A percentile compares a stretch with the other conserved stretches of the same genome.
phyloP scores from a whole-genome alignment of 352 stramenopile genomes.

The Globisporangium takayamanum region DNA sequence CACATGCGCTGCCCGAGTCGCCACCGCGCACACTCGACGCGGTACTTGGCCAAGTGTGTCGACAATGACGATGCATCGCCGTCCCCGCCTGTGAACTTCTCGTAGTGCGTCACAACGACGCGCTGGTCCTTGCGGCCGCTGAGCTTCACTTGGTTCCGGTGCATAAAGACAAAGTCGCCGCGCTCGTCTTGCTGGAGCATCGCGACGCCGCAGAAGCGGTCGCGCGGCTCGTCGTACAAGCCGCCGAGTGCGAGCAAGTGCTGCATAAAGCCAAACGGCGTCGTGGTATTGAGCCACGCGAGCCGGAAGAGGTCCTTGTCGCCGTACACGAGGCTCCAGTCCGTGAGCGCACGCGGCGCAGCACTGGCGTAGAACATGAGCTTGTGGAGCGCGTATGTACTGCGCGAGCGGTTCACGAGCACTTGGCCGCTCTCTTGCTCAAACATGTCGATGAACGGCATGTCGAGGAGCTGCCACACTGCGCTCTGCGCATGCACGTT shows the following conservation, averaged over 20 bases:
- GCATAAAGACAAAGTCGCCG: slow-evolving; percentile 12
- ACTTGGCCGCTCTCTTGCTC: slow-evolving; percentile 34
- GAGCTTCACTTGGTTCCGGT: slow-evolving; percentile 11
- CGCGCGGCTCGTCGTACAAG: slow-evolving; percentile 21
- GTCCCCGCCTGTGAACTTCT: slow-evolving; percentile 66
- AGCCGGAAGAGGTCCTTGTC: slow-evolving; percentile 64
- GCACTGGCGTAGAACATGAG: slow-evolving; percentile 45
- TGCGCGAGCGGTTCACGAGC: slow-evolving; percentile 20
- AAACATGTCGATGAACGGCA: slow-evolving; percentile 30
- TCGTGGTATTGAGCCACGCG: slow-evolving; percentile 44
- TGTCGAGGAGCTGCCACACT: slow-evolving; percentile 24
- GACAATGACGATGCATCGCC: slow-evolving; percentile 38
- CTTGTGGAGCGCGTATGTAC: slow-evolving; percentile 12
- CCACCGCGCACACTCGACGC: slow-evolving; percentile 45
- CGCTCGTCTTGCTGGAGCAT: slow-evolving; percentile 11
- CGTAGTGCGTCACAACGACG: slow-evolving; percentile 47
- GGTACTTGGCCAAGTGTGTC: slow-evolving; percentile 59
- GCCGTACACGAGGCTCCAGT: slow-evolving; percentile 30
- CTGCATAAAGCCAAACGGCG: slow-evolving; percentile 42
- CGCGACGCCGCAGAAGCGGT: slow-evolving; percentile 38
- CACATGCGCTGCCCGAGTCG: slow-evolving; percentile 54
- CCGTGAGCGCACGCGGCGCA: slow-evolving; percentile 25
- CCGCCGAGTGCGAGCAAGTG: slow-evolving; percentile 36
- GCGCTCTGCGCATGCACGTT: slow-evolving; percentile 22
- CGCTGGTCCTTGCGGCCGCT: slow-evolving; percentile 32